phyloP scores from a whole-genome alignment of 108 stramenopile species.

The Cyclostephanos invisitatus region DNA sequence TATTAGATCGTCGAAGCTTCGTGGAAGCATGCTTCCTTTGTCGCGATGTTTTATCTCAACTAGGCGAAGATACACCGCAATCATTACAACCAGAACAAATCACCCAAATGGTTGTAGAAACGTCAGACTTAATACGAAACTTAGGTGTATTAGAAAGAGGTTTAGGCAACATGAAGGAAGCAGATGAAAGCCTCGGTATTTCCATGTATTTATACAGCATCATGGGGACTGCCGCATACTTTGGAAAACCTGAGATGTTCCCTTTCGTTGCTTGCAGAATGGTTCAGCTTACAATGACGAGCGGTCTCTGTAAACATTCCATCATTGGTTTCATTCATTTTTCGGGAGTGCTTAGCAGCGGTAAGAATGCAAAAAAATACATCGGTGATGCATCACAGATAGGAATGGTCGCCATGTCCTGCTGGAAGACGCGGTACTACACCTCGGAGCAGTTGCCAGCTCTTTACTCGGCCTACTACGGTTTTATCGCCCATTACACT shows the following conservation, averaged over 20 bases:
- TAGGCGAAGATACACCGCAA: constrained; percentile 26
- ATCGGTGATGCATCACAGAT: constrained; percentile 9
- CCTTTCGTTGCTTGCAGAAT: constrained; percentile 19
- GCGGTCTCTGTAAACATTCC: constrained; percentile 34
- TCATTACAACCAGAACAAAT: too few relatives aligned
- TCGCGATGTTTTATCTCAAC: too few relatives aligned
- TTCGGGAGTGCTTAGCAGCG: constrained; percentile 11
- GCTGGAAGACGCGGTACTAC: constrained; percentile 1
- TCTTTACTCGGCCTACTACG: constrained; percentile 13
- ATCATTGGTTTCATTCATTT: constrained; percentile 12
- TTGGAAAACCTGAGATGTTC: constrained; percentile 14
- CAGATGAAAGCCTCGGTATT: constrained; percentile 2
- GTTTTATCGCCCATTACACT: constrained; percentile 6
- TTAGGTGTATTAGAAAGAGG: too few relatives aligned
- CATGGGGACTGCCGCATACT: constrained; percentile 3
- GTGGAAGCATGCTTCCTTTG: too few relatives aligned
- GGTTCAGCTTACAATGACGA: constrained; percentile 28
- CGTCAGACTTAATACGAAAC: too few relatives aligned
- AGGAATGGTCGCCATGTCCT: constrained; percentile 18
- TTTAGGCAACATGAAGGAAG: neutral
- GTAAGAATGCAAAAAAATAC: neutral
- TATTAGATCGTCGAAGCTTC: too few relatives aligned
- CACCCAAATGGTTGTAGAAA: too few relatives aligned
- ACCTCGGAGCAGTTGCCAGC: neutral
- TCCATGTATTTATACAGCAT: constrained; percentile 25